phyloP scores from a whole-genome alignment of 768 basidiomycete genomes.

The Cytidiella melzeri region DNA sequence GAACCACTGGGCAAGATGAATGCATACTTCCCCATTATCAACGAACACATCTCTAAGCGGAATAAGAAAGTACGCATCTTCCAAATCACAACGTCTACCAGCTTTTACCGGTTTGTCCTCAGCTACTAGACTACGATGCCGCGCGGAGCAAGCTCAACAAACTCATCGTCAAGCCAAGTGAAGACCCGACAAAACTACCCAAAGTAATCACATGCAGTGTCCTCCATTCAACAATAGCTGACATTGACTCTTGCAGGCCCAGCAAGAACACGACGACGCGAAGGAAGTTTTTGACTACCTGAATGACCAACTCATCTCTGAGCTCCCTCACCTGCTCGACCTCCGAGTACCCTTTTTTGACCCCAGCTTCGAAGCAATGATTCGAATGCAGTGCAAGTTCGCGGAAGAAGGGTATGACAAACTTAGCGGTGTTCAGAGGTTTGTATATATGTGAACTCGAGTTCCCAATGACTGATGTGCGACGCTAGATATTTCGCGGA shows the following conservation, averaged over 20 bases:
- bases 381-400: conserved; percentile 94
- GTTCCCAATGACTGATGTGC: too few relatives aligned
- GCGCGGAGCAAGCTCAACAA: conserved; percentile 89
- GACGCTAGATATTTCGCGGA: conserved; percentile 84
- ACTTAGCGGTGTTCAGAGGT: conserved; percentile 90
- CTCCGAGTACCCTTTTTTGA: conserved; percentile 97
- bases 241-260: conserved; percentile 47
- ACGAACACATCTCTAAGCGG: conserved; percentile 89
- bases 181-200: conserved; percentile 88
- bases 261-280: conserved; percentile 93
- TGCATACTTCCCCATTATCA: conserved; percentile 89
- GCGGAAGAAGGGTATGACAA: conserved; percentile 99
- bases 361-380: conserved; percentile 98
- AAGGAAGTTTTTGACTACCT: conserved; percentile 92
- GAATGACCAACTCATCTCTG: conserved; percentile 86
- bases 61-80: conserved; percentile 78
- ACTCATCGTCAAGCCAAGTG: conserved; percentile 83
- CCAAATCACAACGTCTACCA: background rate
- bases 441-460: too few relatives aligned
- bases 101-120: conserved; percentile 3
- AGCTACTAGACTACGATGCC: conserved; percentile 95
- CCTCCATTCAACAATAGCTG: background rate
- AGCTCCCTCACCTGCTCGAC: conserved; percentile 89
- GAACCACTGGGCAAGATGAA: conserved; percentile 97
- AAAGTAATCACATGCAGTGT: conserved; percentile 37